These are phyloP conservation scores for Endoconidiophora laricicola DNA, from an alignment of 2,329 filamentous ascomycete genomes.

Conservation along the genomic window DNA sequence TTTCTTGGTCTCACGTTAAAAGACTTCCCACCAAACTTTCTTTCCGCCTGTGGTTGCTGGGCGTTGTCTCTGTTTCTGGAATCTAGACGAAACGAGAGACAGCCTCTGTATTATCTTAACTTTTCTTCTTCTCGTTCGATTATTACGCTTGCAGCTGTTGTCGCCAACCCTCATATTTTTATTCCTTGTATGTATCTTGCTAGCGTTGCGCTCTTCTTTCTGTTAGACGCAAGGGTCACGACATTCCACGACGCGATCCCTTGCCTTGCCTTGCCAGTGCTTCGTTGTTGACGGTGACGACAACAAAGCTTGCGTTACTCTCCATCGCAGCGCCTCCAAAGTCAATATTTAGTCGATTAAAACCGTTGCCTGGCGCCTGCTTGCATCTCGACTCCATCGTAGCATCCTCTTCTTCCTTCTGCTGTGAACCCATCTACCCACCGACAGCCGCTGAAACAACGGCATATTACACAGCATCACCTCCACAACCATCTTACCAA, in stretches of 20 bases:
- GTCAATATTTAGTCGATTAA: neutral
- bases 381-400: neutral
- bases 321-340: neutral
- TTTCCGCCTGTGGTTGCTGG: neutral
- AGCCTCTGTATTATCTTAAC: neutral
- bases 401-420: neutral
- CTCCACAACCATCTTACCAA: neutral
- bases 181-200: neutral
- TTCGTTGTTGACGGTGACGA: conserved; percentile 1
- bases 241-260: conserved; percentile 7
- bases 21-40: neutral
- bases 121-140: neutral
- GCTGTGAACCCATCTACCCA: neutral
- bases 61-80: neutral
- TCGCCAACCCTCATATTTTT: neutral
- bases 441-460: neutral
- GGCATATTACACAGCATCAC: neutral
- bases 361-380: neutral
- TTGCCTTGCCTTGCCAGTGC: neutral
- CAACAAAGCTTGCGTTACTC: neutral
- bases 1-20: neutral
- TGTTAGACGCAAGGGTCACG: conserved; percentile 2
- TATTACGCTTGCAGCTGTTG: neutral
- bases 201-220: neutral
- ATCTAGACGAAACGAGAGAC: neutral